Evolutionary conservation across 176 grass and related monocot genomes (phyloP).

Genomic region (Ensete glaucum): DNA sequence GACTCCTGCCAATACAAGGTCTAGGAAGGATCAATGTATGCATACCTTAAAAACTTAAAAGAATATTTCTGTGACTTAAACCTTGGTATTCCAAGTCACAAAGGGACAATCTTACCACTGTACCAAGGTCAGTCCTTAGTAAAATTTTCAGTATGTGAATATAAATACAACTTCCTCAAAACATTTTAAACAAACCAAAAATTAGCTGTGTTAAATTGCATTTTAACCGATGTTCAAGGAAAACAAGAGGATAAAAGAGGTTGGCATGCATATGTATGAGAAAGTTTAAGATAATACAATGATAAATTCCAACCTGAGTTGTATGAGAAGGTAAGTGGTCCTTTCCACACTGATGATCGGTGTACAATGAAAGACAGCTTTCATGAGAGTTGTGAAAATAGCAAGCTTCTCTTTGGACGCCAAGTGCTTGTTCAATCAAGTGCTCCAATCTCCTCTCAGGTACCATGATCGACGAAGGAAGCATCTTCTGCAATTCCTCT

Average conservation of each 20-base stretch:
- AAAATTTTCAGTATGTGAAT: not conserved
- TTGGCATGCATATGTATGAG: not conserved
- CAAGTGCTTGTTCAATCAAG: constrained; percentile 76
- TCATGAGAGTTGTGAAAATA: constrained; percentile 86
- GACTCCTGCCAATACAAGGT: too few relatives aligned
- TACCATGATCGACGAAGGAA: constrained; percentile 69
- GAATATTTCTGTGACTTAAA: too few relatives aligned
- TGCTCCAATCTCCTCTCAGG: constrained; percentile 79
- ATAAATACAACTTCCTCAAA: not conserved
- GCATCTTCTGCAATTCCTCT: constrained; percentile 75
- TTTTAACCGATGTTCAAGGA: not conserved
- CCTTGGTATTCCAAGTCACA: too few relatives aligned
- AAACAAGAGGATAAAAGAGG: constrained; percentile 1
- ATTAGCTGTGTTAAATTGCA: not conserved
- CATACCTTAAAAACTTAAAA: too few relatives aligned
- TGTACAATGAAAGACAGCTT: constrained; percentile 55
- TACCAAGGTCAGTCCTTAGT: too few relatives aligned
- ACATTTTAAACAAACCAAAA: not conserved
- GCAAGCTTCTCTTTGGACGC: constrained; percentile 62
- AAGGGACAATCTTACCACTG: too few relatives aligned
- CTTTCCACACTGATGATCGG: constrained; percentile 72
- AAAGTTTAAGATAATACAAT: constrained; percentile 11
- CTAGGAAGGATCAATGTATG: too few relatives aligned
- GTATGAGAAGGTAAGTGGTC: constrained; percentile 74
- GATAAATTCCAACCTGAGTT: constrained; percentile 40